Evolutionary conservation across 441 rosid genomes (phyloP), one percentile per base, ranked within the genome.

Genomic region (Geranium incanum): DNA sequence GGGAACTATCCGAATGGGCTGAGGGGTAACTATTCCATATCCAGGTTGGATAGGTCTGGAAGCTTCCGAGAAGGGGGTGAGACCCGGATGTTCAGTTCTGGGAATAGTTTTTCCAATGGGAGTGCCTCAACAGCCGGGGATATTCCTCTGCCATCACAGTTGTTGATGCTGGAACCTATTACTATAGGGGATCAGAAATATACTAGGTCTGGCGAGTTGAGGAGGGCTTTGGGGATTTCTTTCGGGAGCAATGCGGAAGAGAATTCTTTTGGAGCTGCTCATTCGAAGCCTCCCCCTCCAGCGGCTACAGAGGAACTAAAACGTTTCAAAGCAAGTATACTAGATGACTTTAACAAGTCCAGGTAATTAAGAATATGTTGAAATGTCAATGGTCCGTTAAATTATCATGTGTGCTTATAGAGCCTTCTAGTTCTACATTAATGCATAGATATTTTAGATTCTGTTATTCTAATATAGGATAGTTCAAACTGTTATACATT

Each of bases 21-120:
- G 74, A 81, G 82, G 72, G 83, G 83, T 36, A 82, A 50, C 69
- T 81, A 79, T 68, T 67, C 79, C 39, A 60, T 66, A 68, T 75
- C 81, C 43, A 78, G 74, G 73, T 68, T 87, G 76, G 88, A 81
- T 73, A 81, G 89, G 79, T 81, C 89, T 68, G 84, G 88, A 75
- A 83, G 88, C 78, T 83, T 83, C 69, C 78, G 83, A 57, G 90
- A 84, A 71, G 77, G 84, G 15, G 66, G 76, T 21, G 85, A 84
- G 70, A 78, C 71, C 71, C 74, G 87, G 72, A 60, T 71, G 15
- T 80, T 79, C 68, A 76, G 76, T 66, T 75, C 87, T 36, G 81
- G 78, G 66, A 71, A 78, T 36, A 76, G 72, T 73, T 75, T 71
- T 48, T 81, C 84, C 6, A 76, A 80, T 28, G 84, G 79, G 70